Evolutionary conservation across 2,329 filamentous ascomycete species (phyloP), one percentile per base, ranked within the genome.

Genomic region (Fusarium begoniae): DNA sequence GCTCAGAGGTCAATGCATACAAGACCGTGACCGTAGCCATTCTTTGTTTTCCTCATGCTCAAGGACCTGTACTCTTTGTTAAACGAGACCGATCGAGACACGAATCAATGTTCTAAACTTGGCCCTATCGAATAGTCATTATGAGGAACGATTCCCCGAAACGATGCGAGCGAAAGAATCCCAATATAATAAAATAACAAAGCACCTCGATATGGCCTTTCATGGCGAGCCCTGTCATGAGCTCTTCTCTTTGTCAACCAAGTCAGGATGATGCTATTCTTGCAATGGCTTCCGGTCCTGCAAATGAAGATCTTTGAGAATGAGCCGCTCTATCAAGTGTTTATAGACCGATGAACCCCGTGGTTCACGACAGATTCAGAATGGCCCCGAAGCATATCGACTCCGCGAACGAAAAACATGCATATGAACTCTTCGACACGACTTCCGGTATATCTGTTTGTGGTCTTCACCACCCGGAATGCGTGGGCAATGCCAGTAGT

Each of bases 231-330:
- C 45, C 50, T 13, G 38, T 53, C 30, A 48, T 24, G 38, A 35
- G 51, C 51, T 50, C 48, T 38, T 32, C 43, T 43, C 72, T 75
- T 75, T 75, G 72, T 70, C 61, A 15, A 50, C 50, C 24, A 24
- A 32, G n/a, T 14, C 41, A 35, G 47, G 17, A 43, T 64, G 64
- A 55, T 63, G 35, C 61, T 70, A 73, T 75, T 73, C 55, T 63
- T 60, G 30, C 55, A 32, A 50, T 45, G 14, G 8, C 38, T 58
- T 35, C 70, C 44, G 55, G 8, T 5, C 14, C 8, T 30, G 11
- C 12, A 28, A 28, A n/a, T 26, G 38, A 66, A 37, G 30, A 30
- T 26, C 50, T 38, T 47, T 43, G 50, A 30, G 38, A 38, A 51
- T 38, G 20, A 15, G 20, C 12, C 28, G 17, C 8, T 13, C 53